These are phyloP conservation scores for Nicotiana tabacum DNA, from an alignment of 257 asterid species.

Conservation along the genomic window DNA sequence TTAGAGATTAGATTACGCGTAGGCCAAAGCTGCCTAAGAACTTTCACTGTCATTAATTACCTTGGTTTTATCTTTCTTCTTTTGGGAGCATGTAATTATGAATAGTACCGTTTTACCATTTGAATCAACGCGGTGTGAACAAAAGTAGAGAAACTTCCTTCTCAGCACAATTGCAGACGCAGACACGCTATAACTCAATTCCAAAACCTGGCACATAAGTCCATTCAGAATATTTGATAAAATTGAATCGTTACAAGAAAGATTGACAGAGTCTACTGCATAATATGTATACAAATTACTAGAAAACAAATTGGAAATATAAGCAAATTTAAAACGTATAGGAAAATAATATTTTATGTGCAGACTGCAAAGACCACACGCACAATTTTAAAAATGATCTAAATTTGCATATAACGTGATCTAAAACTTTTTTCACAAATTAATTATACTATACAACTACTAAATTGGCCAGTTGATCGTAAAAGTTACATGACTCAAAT, in stretches of 20 bases:
- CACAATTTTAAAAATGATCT: too few relatives aligned
- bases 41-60: neutral
- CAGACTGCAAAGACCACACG: neutral
- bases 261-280: neutral
- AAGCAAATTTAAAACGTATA: neutral
- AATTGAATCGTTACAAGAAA: neutral
- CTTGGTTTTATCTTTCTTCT: neutral
- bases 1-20: neutral
- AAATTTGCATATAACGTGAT: too few relatives aligned
- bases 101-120: conserved; percentile 1
- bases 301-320: neutral
- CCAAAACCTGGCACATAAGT: neutral
- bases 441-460: too few relatives aligned
- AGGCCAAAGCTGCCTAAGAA: conserved; percentile 1
- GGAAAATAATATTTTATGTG: neutral
- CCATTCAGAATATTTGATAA: neutral
- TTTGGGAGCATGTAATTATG: neutral
- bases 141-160: neutral
- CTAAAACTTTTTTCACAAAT: too few relatives aligned
- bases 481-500: too few relatives aligned
- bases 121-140: neutral
- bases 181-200: neutral
- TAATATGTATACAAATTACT: neutral
- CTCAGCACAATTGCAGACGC: neutral
- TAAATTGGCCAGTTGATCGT: too few relatives aligned